Evolutionary conservation across 2,329 filamentous ascomycete genomes (phyloP).

Genomic region (Zymoseptoria tritici): DNA sequence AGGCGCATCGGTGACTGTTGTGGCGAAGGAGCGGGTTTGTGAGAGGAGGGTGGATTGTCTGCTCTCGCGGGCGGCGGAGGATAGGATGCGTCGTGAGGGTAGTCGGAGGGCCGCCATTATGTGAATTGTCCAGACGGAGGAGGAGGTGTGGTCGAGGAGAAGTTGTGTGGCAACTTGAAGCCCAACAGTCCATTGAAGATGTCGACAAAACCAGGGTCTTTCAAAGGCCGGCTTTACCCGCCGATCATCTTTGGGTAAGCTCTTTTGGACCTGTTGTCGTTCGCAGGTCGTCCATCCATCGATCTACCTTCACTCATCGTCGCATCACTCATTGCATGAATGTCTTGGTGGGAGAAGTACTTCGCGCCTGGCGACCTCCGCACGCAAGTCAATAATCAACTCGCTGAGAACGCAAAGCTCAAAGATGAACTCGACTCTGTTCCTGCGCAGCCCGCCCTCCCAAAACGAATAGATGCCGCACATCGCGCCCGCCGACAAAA

Average conservation of each 20-base stretch:
- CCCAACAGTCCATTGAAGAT: neutral
- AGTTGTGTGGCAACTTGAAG: neutral
- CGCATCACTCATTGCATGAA: slow-evolving; percentile 11
- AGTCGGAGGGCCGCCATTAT: slow-evolving; percentile 14
- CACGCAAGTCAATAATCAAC: slow-evolving; percentile 6
- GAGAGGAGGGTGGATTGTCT: slow-evolving; percentile 18
- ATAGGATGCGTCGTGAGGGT: slow-evolving; percentile 13
- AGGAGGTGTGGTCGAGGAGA: neutral
- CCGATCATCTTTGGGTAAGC: no score
- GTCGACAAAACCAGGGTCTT: slow-evolving; percentile 1
- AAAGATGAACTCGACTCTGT: neutral
- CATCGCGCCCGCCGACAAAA: slow-evolving; percentile 25
- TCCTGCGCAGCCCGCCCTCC: neutral
- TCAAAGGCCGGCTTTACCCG: slow-evolving; percentile 2
- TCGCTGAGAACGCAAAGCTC: neutral
- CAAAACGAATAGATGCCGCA: slow-evolving; percentile 21
- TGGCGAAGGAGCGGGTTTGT: slow-evolving; percentile 37
- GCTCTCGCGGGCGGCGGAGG: slow-evolving; percentile 3
- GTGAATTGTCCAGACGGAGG: neutral
- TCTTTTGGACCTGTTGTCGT: neutral
- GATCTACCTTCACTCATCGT: neutral
- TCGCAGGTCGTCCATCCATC: neutral
- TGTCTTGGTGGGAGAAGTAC: slow-evolving; percentile 29
- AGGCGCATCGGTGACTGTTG: slow-evolving; percentile 34
- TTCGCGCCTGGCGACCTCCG: slow-evolving; percentile 28